A percentile compares a stretch with the other conserved stretches of the same genome.
These are phyloP conservation scores for Rhizopus microsporus DNA, from an alignment of 371 early-diverging fungal genomes.

Conservation along the genomic window DNA sequence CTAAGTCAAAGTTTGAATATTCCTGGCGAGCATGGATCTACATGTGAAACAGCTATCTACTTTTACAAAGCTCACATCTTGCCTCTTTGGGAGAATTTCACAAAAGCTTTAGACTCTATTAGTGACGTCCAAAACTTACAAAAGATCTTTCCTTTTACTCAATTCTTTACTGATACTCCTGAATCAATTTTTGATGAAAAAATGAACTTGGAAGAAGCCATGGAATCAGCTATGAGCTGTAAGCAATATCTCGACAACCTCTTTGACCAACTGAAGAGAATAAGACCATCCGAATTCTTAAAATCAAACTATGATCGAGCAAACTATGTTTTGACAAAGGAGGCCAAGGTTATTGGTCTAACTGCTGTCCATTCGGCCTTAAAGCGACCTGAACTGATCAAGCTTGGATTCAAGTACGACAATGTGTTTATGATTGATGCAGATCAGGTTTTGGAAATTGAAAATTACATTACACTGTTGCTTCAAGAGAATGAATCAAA, in stretches of 20 bases:
- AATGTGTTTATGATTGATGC: constrained; percentile 98
- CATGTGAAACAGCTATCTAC: constrained; percentile 93
- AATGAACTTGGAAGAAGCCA: constrained; percentile 45
- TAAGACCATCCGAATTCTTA: constrained; percentile 92
- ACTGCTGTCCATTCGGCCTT: constrained; percentile 95
- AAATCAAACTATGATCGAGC: constrained; percentile 78
- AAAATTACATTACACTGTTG: constrained; percentile 91
- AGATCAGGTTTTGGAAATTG: constrained; percentile 95
- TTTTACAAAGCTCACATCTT: constrained; percentile 80
- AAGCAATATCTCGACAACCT: constrained; percentile 76
- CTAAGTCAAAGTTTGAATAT: constrained; percentile 74
- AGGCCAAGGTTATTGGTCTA: constrained; percentile 95
- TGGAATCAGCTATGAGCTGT: constrained; percentile 73
- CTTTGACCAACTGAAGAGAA: constrained; percentile 73
- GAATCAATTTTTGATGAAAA: constrained; percentile 67
- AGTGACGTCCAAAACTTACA: constrained; percentile 30
- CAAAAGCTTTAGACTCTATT: constrained; percentile 20
- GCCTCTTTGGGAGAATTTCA: constrained; percentile 77
- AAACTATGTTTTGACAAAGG: constrained; percentile 90
- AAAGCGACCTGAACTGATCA: constrained; percentile 79
- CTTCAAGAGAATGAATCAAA: constrained; percentile 75
- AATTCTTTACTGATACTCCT: constrained; percentile 77
- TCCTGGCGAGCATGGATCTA: constrained; percentile 81
- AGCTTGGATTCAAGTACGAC: constrained; percentile 90
- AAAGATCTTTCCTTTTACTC: constrained; percentile 77